These are phyloP conservation scores for Starmerella bombi DNA, from an alignment of 805 yeast species.

Conservation along the genomic window DNA sequence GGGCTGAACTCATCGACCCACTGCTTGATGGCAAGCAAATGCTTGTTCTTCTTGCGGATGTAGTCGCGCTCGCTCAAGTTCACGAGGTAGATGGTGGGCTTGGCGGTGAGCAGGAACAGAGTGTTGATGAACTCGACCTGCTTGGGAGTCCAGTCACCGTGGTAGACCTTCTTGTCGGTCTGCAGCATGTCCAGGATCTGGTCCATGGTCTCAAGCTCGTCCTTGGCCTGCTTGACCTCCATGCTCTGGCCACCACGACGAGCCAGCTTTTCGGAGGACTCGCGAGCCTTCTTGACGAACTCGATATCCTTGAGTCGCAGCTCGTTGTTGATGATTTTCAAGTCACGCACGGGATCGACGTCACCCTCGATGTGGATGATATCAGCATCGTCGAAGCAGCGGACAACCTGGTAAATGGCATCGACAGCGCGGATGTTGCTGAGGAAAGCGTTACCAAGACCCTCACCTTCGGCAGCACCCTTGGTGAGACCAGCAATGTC, in stretches of 20 bases:
- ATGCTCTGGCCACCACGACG: slow-evolving; percentile 80
- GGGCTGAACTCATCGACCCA: slow-evolving; percentile 87
- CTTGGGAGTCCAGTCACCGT: slow-evolving; percentile 73
- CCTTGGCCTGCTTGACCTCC: slow-evolving; percentile 80
- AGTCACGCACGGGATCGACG: slow-evolving; percentile 88
- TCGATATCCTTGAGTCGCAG: slow-evolving; percentile 93
- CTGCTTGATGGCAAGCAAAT: slow-evolving; percentile 62
- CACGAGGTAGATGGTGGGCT: slow-evolving; percentile 84
- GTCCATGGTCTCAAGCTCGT: slow-evolving; percentile 63
- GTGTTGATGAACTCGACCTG: slow-evolving; percentile 84
- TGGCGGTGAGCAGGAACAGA: slow-evolving; percentile 82
- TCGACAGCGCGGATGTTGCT: slow-evolving; percentile 95
- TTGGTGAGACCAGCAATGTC: slow-evolving; percentile 97
- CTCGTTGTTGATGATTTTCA: slow-evolving; percentile 82
- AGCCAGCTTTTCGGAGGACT: slow-evolving; percentile 62
- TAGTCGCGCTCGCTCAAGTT: slow-evolving; percentile 84
- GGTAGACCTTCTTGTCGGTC: slow-evolving; percentile 78
- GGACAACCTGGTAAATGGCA: slow-evolving; percentile 93
- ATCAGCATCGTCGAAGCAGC: slow-evolving; percentile 96
- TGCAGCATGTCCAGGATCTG: slow-evolving; percentile 64
- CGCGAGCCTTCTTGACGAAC: slow-evolving; percentile 74
- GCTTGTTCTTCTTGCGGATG: slow-evolving; percentile 78
- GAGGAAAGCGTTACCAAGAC: slow-evolving; percentile 94
- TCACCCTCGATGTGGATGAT: slow-evolving; percentile 95
- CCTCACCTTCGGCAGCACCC: slow-evolving; percentile 95